Evolutionary conservation across 768 basidiomycete species (phyloP).

Genomic region (Leucogyrophana mollusca): DNA sequence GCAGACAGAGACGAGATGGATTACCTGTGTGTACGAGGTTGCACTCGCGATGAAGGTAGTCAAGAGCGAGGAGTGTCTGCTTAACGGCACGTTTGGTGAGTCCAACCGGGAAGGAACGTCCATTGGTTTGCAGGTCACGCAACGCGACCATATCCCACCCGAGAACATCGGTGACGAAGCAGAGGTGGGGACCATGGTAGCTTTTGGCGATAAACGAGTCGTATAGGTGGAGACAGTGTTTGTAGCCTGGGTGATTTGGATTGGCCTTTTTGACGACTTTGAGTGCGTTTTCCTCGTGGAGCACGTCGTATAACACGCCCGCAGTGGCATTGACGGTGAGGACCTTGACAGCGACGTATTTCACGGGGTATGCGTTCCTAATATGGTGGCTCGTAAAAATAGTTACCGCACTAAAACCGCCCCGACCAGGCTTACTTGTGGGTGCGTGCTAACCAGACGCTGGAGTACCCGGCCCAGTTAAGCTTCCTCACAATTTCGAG

Average conservation of each 20-base stretch:
- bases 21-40: conserved; percentile 20
- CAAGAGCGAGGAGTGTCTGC: conserved; percentile 25
- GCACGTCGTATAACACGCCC: no score
- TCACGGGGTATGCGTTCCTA: no score
- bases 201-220: conserved; percentile 5
- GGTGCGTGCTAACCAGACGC: conserved; percentile 1
- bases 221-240: conserved; percentile 8
- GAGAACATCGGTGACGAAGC: conserved; percentile 9
- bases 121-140: conserved; percentile 1
- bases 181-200: conserved; percentile 12
- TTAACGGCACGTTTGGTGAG: conserved; percentile 18
- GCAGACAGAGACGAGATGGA: background rate
- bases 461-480: conserved; percentile 1
- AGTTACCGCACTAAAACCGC: no score
- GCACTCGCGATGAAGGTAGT: conserved; percentile 27
- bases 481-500: conserved; percentile 1
- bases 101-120: conserved; percentile 7
- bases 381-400: no score
- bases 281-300: background rate
- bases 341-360: no score
- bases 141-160: conserved; percentile 4
- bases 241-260: conserved; percentile 8
- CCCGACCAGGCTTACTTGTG: background rate
- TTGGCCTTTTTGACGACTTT: conserved; percentile 3
- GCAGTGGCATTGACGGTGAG: no score